Conservation (phyloP, 805 yeast genomes). For the Grigorovia humatica region DNA sequence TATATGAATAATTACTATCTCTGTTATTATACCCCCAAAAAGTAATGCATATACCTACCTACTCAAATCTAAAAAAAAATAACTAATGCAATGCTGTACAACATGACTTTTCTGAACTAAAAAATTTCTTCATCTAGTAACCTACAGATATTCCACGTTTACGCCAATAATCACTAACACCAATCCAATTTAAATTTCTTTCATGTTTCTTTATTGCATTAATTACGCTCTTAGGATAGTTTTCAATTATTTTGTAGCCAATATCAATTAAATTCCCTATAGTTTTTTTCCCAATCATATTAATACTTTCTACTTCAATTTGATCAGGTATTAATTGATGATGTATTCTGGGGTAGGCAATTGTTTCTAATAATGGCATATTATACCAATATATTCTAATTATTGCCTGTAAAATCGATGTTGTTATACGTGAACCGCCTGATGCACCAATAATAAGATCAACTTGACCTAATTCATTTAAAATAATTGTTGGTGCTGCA, state of each 20-base stretch:
- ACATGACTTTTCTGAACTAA: neutral
- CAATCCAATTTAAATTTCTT: slow-evolving; percentile 39
- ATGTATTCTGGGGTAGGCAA: slow-evolving; percentile 76
- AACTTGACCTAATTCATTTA: slow-evolving; percentile 37
- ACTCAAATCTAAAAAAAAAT: too few species aligned
- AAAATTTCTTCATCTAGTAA: neutral
- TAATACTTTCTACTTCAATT: slow-evolving; percentile 44
- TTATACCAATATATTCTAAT: slow-evolving; percentile 52
- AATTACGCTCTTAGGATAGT: slow-evolving; percentile 45
- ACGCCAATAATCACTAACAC: slow-evolving; percentile 87
- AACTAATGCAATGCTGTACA: too few species aligned
- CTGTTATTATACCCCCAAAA: too few species aligned
- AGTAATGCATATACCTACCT: too few species aligned
- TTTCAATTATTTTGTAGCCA: slow-evolving; percentile 41
- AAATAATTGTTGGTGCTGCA: slow-evolving; percentile 63
- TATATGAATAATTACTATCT: too few species aligned
- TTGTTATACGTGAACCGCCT: slow-evolving; percentile 83
- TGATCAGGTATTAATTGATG: slow-evolving; percentile 79
- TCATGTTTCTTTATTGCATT: slow-evolving; percentile 37
- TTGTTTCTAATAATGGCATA: slow-evolving; percentile 51
- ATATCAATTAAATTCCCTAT: slow-evolving; percentile 28
- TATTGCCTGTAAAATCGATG: slow-evolving; percentile 75
- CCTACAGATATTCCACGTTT: slow-evolving; percentile 46
- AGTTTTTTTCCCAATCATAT: slow-evolving; percentile 36
- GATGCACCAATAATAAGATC: slow-evolving; percentile 82